Evolutionary conservation across 2,329 filamentous ascomycete species (phyloP).

Genomic region (Talaromyces marneffei): DNA sequence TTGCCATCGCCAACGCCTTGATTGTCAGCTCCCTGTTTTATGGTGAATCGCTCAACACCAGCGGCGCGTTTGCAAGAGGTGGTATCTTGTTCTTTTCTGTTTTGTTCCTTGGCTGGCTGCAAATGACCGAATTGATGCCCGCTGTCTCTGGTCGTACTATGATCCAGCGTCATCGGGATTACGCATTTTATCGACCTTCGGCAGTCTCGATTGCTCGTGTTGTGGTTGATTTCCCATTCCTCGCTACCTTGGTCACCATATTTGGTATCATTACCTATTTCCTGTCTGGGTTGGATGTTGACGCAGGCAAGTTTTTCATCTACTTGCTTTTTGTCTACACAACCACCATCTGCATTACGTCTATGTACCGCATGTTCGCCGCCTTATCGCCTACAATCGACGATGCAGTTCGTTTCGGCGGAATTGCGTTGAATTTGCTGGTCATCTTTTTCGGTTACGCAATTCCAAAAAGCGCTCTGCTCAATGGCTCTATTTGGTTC

Average conservation of each 20-base stretch:
- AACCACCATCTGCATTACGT: constrained; percentile 57
- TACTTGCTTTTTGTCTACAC: constrained; percentile 60
- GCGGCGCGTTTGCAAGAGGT: constrained; percentile 58
- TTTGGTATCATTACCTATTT: constrained; percentile 63
- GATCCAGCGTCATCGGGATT: constrained; percentile 61
- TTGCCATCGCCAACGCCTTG: constrained; percentile 66
- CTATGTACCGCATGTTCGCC: constrained; percentile 62
- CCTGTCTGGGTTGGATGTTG: constrained; percentile 54
- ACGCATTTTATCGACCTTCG: constrained; percentile 64
- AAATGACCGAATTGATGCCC: constrained; percentile 71
- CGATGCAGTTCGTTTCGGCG: constrained; percentile 60
- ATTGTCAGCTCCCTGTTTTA: constrained; percentile 78
- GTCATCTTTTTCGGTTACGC: constrained; percentile 62
- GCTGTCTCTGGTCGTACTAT: constrained; percentile 67
- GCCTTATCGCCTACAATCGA: constrained; percentile 59
- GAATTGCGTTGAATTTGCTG: constrained; percentile 56
- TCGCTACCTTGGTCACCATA: constrained; percentile 53
- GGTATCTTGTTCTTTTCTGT: constrained; percentile 63
- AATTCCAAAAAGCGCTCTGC: constrained; percentile 59
- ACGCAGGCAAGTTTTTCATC: constrained; percentile 60
- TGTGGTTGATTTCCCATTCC: constrained; percentile 57
- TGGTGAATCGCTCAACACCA: constrained; percentile 54
- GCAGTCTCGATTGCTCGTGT: constrained; percentile 59
- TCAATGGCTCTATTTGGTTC: constrained; percentile 58
- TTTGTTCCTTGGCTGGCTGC: constrained; percentile 63